Evolutionary conservation across 176 grass and related monocot species (phyloP), one percentile per base, ranked within the genome.

Genomic region (Puccinellia tenuiflora): DNA sequence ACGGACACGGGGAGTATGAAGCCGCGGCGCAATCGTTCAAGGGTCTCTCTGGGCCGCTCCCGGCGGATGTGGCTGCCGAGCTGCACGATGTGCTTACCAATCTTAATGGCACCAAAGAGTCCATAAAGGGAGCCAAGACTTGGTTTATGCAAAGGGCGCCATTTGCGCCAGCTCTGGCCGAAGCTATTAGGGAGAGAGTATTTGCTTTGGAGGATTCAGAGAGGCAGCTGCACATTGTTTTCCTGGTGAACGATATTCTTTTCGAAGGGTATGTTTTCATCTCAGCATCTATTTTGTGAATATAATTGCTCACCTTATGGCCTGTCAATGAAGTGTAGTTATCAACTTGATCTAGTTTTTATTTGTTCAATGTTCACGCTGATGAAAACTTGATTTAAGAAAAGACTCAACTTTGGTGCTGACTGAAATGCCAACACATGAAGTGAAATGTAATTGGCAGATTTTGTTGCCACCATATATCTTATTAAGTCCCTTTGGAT

Each of bases 201-300:
- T 99, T 99, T 81, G 59, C 81, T 39, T 48, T 92, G 45, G 96
- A 99, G 64, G 96, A 99, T 86, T 79, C 96, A 0, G 96, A 99
- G 89, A 90, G 88, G 56, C 93, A 99, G 85, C 88, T 99, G 20
- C 93, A 99, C 70, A 92, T 99, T 80, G 87, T 99, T 79, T 99
- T 96, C 88, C 84, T 99, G 64, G 89, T 87, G 83, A 99, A 99
- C 10, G 96, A 99, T 78, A 94, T 99, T 85, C 96, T 99, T 81
- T 99, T 99, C 53, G 96, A 99, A 77, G 93, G 96, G 96, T 98
- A 72, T 61, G 12, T 2, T 51, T 81, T 24, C 8, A 11, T 47
- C 68, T 29, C n/a, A 62, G 42, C n/a, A 53, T 70, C 42, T 77
- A 12, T 39, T 51, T 60, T 33, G 7, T 51, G 16, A 68, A 43